Conservation (phyloP, 2,329 filamentous ascomycete genomes). For the Fusarium chlamydosporum region DNA sequence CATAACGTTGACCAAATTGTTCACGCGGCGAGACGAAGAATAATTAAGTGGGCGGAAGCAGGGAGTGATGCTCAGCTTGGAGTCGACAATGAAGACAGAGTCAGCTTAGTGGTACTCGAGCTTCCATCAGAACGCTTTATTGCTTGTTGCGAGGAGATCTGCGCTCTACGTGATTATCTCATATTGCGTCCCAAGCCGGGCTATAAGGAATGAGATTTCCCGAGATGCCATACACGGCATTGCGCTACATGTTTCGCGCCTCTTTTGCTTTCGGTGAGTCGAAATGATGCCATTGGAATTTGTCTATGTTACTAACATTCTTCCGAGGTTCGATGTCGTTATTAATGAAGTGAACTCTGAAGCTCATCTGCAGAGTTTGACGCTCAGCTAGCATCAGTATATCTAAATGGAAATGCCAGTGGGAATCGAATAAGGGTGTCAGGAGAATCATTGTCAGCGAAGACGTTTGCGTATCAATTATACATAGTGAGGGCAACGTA, state of each 20-base stretch:
- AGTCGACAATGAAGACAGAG: not conserved
- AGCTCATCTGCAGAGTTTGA: not conserved
- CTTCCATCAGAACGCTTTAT: constrained; percentile 12
- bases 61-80: constrained; percentile 5
- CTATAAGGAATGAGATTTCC: not conserved
- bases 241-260: not conserved
- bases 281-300: not conserved
- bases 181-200: not conserved
- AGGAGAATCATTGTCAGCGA: too few species aligned
- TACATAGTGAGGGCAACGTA: not conserved
- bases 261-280: not conserved
- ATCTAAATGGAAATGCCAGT: not conserved
- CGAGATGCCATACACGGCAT: not conserved
- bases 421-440: not conserved
- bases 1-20: constrained; percentile 16
- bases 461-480: not conserved
- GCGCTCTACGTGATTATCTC: constrained; percentile 5
- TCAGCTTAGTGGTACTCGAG: not conserved
- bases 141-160: not conserved
- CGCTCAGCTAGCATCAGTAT: not conserved
- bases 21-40: constrained; percentile 13
- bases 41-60: constrained; percentile 11
- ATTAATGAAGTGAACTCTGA: not conserved
- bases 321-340: not conserved
- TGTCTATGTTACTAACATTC: not conserved